These are phyloP conservation scores for Xanthoconium stramineum DNA, from an alignment of 768 basidiomycete species.

Conservation along the genomic window DNA sequence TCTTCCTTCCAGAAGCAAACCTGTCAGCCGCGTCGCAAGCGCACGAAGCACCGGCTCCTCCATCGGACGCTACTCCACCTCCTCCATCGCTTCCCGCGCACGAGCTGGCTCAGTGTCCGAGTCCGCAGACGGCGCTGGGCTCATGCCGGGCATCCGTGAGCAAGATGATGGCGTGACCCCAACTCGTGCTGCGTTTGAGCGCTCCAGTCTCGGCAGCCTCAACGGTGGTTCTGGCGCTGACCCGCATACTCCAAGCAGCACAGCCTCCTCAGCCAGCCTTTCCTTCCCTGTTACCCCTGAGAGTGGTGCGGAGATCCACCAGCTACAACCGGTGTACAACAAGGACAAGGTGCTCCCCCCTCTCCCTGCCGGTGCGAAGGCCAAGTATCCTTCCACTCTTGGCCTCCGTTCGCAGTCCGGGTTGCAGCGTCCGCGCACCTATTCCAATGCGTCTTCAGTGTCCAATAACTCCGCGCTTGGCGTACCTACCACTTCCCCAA, in stretches of 20 bases:
- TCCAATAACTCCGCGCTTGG: slow-evolving; percentile 20
- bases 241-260: slow-evolving; percentile 31
- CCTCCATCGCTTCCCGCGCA: slow-evolving; percentile 22
- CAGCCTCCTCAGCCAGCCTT: slow-evolving; percentile 28
- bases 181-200: slow-evolving; percentile 27
- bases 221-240: slow-evolving; percentile 17
- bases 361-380: slow-evolving; percentile 16
- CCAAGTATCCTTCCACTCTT: slow-evolving; percentile 22
- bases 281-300: slow-evolving; percentile 30
- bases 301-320: slow-evolving; percentile 19
- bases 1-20: slow-evolving; percentile 23
- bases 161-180: slow-evolving; percentile 30
- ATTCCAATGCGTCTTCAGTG: slow-evolving; percentile 29
- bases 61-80: slow-evolving; percentile 21
- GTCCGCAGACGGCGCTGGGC: slow-evolving; percentile 13
- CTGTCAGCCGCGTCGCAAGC: slow-evolving; percentile 21
- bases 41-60: slow-evolving; percentile 22
- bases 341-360: slow-evolving; percentile 33
- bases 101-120: slow-evolving; percentile 19
- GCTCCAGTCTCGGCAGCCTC: slow-evolving; percentile 25
- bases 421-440: slow-evolving; percentile 33
- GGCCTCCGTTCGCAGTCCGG: slow-evolving; percentile 9
- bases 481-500: slow-evolving; percentile 10
- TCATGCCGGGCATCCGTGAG: slow-evolving; percentile 31
- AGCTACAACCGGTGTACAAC: slow-evolving; percentile 8